phyloP scores from a whole-genome alignment of 345 rosid species.

The Draba incana region DNA sequence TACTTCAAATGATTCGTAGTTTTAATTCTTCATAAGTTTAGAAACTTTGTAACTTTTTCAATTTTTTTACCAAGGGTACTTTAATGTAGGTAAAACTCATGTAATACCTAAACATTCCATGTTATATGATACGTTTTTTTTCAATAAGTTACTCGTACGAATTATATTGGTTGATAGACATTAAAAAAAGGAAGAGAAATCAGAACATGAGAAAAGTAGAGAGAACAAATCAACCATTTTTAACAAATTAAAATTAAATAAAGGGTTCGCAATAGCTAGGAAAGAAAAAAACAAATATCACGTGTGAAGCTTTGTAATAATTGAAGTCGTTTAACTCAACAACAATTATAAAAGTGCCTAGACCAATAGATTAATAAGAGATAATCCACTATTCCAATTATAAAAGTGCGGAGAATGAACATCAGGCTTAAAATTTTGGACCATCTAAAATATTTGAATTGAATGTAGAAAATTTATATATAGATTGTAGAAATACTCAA shows the following conservation, averaged over 20 bases:
- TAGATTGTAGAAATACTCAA: background rate
- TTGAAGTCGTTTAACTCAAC: constrained; percentile 14
- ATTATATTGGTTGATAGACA: background rate
- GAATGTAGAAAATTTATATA: background rate
- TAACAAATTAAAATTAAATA: background rate
- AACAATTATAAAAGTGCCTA: constrained; percentile 3
- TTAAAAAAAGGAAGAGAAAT: background rate
- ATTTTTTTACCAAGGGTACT: no score
- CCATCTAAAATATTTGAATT: background rate
- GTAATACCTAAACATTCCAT: no score
- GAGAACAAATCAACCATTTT: background rate
- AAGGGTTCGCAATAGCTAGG: background rate
- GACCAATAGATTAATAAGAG: constrained; percentile 3
- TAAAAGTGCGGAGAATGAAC: background rate
- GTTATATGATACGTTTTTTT: background rate
- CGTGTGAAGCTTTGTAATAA: constrained; percentile 27
- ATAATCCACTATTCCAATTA: constrained; percentile 1
- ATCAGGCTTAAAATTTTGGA: background rate
- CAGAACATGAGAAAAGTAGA: background rate
- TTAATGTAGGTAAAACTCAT: no score
- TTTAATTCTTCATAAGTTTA: no score
- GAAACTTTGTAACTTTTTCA: no score
- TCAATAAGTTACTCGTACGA: constrained; percentile 1
- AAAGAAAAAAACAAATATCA: constrained; percentile 20
- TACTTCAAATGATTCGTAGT: no score